Base-by-base conservation (phyloP, 2,329 filamentous ascomycete genomes). In the Colletotrichum tabaci region DNA sequence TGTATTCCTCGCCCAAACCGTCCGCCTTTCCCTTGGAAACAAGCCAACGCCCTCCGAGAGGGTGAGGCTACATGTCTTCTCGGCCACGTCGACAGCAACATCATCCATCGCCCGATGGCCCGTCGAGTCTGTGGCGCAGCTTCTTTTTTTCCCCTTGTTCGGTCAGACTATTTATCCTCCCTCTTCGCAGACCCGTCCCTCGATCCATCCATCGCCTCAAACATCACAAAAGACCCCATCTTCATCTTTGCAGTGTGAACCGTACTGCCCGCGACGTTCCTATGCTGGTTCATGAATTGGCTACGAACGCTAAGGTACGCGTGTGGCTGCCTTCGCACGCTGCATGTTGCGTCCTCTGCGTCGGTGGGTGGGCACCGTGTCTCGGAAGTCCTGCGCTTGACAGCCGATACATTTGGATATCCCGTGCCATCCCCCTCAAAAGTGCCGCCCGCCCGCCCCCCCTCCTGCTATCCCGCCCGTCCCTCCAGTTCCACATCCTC, bases 401-500 rank as follows among this genome's bases (percentile, higher is more conserved):
- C 53, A 57, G n/a, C n/a, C 46, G 46, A 49, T 49, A 49, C 46
- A 23, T 26, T 26, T 40, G 26, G 40, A 56, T 35, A 61, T 49
- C 44, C 47, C 58, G 38, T 35, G 26, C 26, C 30, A 44, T 9
- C 16, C 38, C 18, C 49, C 12, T n/a, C 5, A 35, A 35, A 35
- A 35, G 30, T 21, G 4, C n/a, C 26, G 26, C 56, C 15, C 18
- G 18, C 23, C 61, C 18, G 18, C 23, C 61, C n/a, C 15, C 38
- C 44, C 26, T 26, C 21, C 8, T 2, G 35, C 62, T 9, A 38
- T 23, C 21, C 47, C 55, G 35, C 13, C 62, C 40, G 47, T n/a
- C 18, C 63, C 47, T 40, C 61, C 44, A 38, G n/a, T 21, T 18
- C 49, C 47, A 52, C 50, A 38, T 62, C 57, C 26, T 71, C 50